A percentile compares a stretch with the other conserved stretches of the same genome.
phyloP scores from a whole-genome alignment of 768 basidiomycete genomes.

The Tulasnella sp. region DNA sequence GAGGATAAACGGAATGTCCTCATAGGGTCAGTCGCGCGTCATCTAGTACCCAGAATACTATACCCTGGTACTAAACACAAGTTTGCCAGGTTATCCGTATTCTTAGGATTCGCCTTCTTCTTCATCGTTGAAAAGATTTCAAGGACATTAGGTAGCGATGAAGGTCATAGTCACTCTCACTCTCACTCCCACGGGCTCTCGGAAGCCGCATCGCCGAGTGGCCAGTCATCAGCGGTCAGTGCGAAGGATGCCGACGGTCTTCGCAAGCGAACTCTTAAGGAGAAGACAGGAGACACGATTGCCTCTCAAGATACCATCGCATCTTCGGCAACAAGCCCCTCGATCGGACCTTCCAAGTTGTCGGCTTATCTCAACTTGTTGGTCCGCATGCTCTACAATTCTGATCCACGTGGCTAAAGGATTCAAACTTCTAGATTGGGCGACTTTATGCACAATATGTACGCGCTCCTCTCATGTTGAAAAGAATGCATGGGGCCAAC shows the following conservation, averaged over 20 bases:
- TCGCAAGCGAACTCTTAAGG: slow-evolving; percentile 16
- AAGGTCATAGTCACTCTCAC: slow-evolving; percentile 38
- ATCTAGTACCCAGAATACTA: neutral
- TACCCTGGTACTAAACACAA: slow-evolving; percentile 4
- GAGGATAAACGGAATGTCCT: slow-evolving; percentile 88
- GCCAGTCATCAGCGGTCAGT: slow-evolving; percentile 2
- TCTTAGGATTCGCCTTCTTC: slow-evolving; percentile 78
- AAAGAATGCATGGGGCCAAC: neutral
- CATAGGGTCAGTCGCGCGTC: slow-evolving; percentile 51
- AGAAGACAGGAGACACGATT: slow-evolving; percentile 32
- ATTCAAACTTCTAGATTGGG: slow-evolving; percentile 35
- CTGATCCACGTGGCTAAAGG: no score
- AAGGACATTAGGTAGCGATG: slow-evolving; percentile 60
- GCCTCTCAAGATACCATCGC: neutral
- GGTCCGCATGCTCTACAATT: neutral
- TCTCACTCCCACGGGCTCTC: slow-evolving; percentile 49
- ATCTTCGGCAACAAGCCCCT: neutral
- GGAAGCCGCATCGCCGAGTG: slow-evolving; percentile 19
- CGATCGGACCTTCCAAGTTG: slow-evolving; percentile 48
- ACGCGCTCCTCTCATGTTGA: slow-evolving; percentile 22
- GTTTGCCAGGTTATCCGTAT: slow-evolving; percentile 56
- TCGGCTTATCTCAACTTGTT: slow-evolving; percentile 86
- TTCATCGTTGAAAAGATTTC: slow-evolving; percentile 91
- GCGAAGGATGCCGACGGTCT: neutral
- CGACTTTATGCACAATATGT: slow-evolving; percentile 93